Evolutionary conservation across 352 stramenopile genomes (phyloP), one percentile per base, ranked within the genome.

Genomic region (Pythium pyrilobum): DNA sequence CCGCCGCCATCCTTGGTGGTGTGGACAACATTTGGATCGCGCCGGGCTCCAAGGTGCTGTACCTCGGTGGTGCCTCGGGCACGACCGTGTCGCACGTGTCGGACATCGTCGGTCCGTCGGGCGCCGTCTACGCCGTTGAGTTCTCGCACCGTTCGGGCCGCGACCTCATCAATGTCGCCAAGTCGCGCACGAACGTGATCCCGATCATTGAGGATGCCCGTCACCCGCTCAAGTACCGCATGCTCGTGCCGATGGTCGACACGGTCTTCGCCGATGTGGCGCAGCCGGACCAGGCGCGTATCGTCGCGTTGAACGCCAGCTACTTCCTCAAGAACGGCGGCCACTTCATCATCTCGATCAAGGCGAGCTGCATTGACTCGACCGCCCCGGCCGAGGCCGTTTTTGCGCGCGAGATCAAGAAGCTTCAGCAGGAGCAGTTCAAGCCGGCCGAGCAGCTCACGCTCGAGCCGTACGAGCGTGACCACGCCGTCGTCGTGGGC

Each of bases 281-380:
- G 15, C 97, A 99, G 74, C 97, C 97, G 10, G 97, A 99, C 81
- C 97, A 99, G 66, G 97, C 97, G 11, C 96, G 97, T 89, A 99
- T 99, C 59, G 97, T 99, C 34, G 96, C 93, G 8, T 69, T 99
- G 38, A 99, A 99, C 77, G 87, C 96, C 13, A 96, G 97, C 69
- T 98, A 99, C 81, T 99, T 99, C 77, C 78, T 99, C 44, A 98
- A 98, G 78, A 99, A 98, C 78, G 96, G 96, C 57, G 97, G 97
- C 57, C 96, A 99, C 85, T 98, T 98, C 47, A 95, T 99, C 11
- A 98, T 99, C 71, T 98, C 96, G 39, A 98, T 99, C 84, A 99
- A 99, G 85, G 97, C 97, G 37, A 98, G 81, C 68, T 99, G 97
- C 83, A 99, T 99, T 72, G 97, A 99, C 81, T 99, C 94, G 21